A percentile compares a stretch with the other conserved stretches of the same genome.
phyloP scores from a whole-genome alignment of 2,329 filamentous ascomycete genomes.

The Alternaria gansuensis region DNA sequence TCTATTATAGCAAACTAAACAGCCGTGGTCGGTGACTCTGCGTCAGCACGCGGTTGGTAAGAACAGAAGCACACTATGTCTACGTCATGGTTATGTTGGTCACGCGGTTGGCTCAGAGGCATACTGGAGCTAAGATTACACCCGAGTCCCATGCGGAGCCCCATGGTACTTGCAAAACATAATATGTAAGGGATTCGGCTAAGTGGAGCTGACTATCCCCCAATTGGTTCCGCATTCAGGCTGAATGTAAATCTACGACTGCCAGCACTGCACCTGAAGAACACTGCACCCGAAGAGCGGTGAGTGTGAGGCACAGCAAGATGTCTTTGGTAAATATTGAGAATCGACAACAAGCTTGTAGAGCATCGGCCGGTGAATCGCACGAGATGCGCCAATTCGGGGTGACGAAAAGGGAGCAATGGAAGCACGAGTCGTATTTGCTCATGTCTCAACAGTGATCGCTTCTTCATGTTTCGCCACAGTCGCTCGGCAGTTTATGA shows the following conservation, averaged over 20 bases:
- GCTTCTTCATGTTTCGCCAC: background rate
- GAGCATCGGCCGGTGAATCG: background rate
- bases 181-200: constrained; percentile 29
- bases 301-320: background rate
- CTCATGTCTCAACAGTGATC: background rate
- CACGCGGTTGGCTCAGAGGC: constrained; percentile 11
- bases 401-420: background rate
- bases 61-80: constrained; percentile 15
- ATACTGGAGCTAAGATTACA: constrained; percentile 15
- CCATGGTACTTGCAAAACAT: constrained; percentile 15
- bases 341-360: background rate
- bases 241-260: constrained; percentile 25
- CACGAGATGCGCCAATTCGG: background rate
- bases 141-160: constrained; percentile 30
- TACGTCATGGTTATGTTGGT: constrained; percentile 24
- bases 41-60: constrained; percentile 8
- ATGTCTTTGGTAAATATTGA: background rate
- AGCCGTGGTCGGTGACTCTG: constrained; percentile 25
- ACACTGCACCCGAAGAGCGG: constrained; percentile 5
- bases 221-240: constrained; percentile 34
- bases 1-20: constrained; percentile 30
- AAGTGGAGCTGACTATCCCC: background rate
- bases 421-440: constrained; percentile 1
- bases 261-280: constrained; percentile 7
- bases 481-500: background rate